Base-by-base conservation (phyloP, 768 basidiomycete genomes). In the Boletus reticulatus region DNA sequence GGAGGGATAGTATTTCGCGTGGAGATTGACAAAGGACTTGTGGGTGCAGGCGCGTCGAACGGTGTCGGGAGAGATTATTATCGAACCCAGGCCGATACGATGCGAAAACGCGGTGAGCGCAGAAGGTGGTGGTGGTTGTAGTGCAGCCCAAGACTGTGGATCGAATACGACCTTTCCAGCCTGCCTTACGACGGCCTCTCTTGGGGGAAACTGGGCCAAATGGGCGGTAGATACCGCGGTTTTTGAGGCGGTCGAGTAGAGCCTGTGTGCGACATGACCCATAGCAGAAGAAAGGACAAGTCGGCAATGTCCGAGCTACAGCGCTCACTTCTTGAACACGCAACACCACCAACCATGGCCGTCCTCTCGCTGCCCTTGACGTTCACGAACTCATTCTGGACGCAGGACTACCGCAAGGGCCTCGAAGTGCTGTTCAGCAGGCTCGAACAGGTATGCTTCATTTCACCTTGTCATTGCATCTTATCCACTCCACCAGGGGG, bases 331-430 rank as follows among this genome's bases (percentile, higher is more conserved):
- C 50, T 59, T 52, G 41, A 52, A 56, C 68, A 49, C 61, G 44
- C 59, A 59, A 43, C 54, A 19, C 14, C 22, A 32, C 34, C 39
- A 38, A 47, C 67, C 67, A 94, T 95, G 94, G 88, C 92, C 58
- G 88, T 92, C 60, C 75, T 96, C 59, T 90, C 92, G 43, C 83
- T 95, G 66, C 94, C 94, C n/a, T 78, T 92, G 55, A 82, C 82
- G 16, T 97, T 97, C 70, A 84, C 80, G 53, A 95, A 96, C 71
- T 94, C 93, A 31, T 97, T 97, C 77, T 97, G 94, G 94, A 83
- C 93, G 16, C 88, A 92, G 70, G 92, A 94, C 75, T 94, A 92
- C 68, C 80, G 91, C 43, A 82, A 75, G 56, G 94, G 94, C 34
- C 79, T 97, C 29, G 85, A 96, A 59, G 81, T 89, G 22, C 73